phyloP scores from a whole-genome alignment of 1,139 yeast species.

The Yamadazyma siamensis region DNA sequence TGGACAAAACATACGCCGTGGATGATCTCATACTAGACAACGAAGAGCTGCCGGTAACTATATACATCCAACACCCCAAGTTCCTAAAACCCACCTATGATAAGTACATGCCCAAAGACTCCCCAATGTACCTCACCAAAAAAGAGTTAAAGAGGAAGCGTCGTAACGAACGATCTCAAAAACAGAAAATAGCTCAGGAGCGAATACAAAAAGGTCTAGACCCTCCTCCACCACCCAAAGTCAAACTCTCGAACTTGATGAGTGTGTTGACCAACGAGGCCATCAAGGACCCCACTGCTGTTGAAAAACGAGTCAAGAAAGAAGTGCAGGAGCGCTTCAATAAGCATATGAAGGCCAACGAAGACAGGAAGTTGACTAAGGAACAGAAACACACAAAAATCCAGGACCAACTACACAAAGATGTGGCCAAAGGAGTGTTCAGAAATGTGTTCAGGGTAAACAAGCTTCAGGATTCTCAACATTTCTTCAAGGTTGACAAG shows the following conservation, averaged over 20 bases:
- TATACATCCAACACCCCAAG: slow-evolving; percentile 79
- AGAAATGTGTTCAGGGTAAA: slow-evolving; percentile 61
- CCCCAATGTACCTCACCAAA: slow-evolving; percentile 65
- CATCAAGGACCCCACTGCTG: slow-evolving; percentile 84
- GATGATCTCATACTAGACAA: slow-evolving; percentile 26
- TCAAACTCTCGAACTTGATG: slow-evolving; percentile 78
- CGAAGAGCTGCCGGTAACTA: slow-evolving; percentile 51
- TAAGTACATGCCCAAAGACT: slow-evolving; percentile 29
- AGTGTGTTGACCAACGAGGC: slow-evolving; percentile 82
- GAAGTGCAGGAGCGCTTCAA: slow-evolving; percentile 64
- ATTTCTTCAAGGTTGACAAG: slow-evolving; percentile 67
- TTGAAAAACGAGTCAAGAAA: slow-evolving; percentile 66
- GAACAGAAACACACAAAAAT: slow-evolving; percentile 55
- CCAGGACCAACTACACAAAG: slow-evolving; percentile 44
- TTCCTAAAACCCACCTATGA: slow-evolving; percentile 61
- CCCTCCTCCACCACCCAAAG: slow-evolving; percentile 88
- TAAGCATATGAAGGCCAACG: slow-evolving; percentile 63
- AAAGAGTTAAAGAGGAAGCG: slow-evolving; percentile 74
- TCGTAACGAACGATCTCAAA: slow-evolving; percentile 62
- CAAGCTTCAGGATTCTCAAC: slow-evolving; percentile 58
- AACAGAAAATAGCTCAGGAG: slow-evolving; percentile 71
- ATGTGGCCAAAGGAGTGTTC: slow-evolving; percentile 44
- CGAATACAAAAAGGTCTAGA: slow-evolving; percentile 76
- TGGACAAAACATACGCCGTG: too few relatives aligned
- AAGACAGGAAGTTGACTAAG: slow-evolving; percentile 55